Percentiles rank a stretch among this genome's conserved stretches.
These are phyloP conservation scores for Pochonia chlamydosporia DNA, from an alignment of 2,329 filamentous ascomycete genomes.

Conservation along the genomic window DNA sequence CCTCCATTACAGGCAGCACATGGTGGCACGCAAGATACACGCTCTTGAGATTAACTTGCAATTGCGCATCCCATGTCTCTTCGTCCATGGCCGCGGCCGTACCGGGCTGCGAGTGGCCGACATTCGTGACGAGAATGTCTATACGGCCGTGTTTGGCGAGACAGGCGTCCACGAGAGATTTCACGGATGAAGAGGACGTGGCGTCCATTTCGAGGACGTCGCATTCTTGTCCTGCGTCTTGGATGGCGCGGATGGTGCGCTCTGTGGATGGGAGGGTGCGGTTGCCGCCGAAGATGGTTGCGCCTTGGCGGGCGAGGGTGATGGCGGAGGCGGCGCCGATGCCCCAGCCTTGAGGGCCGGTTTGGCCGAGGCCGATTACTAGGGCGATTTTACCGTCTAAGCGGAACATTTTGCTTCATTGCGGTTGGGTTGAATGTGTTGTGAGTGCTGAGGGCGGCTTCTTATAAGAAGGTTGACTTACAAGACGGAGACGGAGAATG, in stretches of 20 bases:
- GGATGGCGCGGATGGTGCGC: slow-evolving; percentile 33
- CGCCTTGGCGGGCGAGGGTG: slow-evolving; percentile 32
- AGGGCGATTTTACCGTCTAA: slow-evolving; percentile 38
- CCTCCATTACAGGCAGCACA: slow-evolving; percentile 49
- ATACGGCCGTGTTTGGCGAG: slow-evolving; percentile 46
- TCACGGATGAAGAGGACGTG: slow-evolving; percentile 30
- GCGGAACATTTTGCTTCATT: slow-evolving; percentile 30
- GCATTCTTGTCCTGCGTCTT: slow-evolving; percentile 25
- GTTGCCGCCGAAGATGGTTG: slow-evolving; percentile 45
- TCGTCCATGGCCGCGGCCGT: slow-evolving; percentile 37
- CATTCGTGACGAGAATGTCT: slow-evolving; percentile 57
- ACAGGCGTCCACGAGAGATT: slow-evolving; percentile 43
- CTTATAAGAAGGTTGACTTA: too few species aligned
- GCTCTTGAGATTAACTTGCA: slow-evolving; percentile 50
- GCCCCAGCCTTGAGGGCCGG: slow-evolving; percentile 39
- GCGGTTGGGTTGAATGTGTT: neutral
- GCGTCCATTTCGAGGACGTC: slow-evolving; percentile 42
- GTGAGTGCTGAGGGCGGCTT: too few species aligned
- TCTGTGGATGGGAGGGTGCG: slow-evolving; percentile 33
- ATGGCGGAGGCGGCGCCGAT: slow-evolving; percentile 45
- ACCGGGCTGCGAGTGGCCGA: slow-evolving; percentile 50
- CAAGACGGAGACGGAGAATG: neutral
- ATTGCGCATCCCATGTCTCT: slow-evolving; percentile 43
- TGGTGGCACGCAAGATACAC: slow-evolving; percentile 48
- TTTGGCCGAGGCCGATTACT: slow-evolving; percentile 40